phyloP scores from a whole-genome alignment of 2,329 filamentous ascomycete genomes.

The Botryotinia calthae region DNA sequence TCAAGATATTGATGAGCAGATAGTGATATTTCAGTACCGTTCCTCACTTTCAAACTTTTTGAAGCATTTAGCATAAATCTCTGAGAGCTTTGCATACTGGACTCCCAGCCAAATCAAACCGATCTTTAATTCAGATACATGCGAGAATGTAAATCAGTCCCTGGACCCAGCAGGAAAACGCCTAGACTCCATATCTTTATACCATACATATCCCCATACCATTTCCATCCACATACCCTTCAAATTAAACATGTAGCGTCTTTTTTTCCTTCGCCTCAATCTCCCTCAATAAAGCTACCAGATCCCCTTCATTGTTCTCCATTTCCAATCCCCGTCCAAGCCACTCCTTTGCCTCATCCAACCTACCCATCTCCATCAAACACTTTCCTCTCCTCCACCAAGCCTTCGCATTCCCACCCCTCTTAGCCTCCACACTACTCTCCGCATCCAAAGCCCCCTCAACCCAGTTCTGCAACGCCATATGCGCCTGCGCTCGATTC shows the following conservation, averaged over 20 bases:
- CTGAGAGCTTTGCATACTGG: background rate
- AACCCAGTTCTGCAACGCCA: constrained; percentile 77
- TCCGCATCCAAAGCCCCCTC: constrained; percentile 87
- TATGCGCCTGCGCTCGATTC: constrained; percentile 87
- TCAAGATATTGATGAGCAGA: background rate
- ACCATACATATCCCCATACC: background rate
- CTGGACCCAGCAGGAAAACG: background rate
- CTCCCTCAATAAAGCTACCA: constrained; percentile 63
- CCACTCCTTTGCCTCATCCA: constrained; percentile 80
- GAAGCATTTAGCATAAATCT: background rate
- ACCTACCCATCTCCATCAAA: constrained; percentile 83
- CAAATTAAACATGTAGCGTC: constrained; percentile 18
- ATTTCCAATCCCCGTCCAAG: constrained; percentile 75
- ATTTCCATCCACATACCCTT: background rate
- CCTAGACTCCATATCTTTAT: constrained; percentile 11
- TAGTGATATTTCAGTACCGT: background rate
- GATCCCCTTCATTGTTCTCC: constrained; percentile 67
- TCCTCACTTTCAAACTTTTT: background rate
- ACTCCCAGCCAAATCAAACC: constrained; percentile 14
- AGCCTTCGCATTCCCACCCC: constrained; percentile 83
- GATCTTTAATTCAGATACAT: background rate
- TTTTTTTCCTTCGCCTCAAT: constrained; percentile 48
- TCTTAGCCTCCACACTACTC: constrained; percentile 82
- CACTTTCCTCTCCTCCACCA: constrained; percentile 90
- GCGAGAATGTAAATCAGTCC: background rate